A percentile compares a stretch with the other conserved stretches of the same genome.
phyloP scores from a whole-genome alignment of 768 basidiomycete genomes.

The Lactarius psammicola region DNA sequence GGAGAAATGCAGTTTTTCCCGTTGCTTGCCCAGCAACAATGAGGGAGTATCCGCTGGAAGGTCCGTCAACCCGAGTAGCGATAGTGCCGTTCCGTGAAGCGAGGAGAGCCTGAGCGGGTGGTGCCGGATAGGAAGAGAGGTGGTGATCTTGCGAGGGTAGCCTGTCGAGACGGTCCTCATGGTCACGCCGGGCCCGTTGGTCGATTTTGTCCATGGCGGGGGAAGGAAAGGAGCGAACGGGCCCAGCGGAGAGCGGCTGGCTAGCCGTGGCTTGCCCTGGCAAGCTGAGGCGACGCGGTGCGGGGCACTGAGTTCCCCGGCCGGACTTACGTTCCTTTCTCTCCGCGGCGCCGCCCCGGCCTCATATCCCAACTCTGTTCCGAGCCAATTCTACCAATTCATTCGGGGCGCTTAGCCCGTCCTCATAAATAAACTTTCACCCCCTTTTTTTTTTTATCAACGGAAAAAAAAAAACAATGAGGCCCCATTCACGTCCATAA shows the following conservation, averaged over 20 bases:
- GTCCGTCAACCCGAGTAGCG: slow-evolving; percentile 33
- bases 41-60: slow-evolving; percentile 56
- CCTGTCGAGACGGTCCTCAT: slow-evolving; percentile 35
- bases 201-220: slow-evolving; percentile 62
- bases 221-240: slow-evolving; percentile 32
- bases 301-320: slow-evolving; percentile 30
- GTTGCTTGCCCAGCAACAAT: slow-evolving; percentile 81
- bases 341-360: slow-evolving; percentile 30
- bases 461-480: neutral
- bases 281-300: slow-evolving; percentile 26
- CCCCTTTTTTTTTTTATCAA: neutral
- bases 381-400: slow-evolving; percentile 22
- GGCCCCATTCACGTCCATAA: slow-evolving; percentile 15
- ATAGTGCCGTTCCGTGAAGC: slow-evolving; percentile 34
- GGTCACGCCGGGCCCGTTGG: slow-evolving; percentile 48
- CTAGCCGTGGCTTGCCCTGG: slow-evolving; percentile 44
- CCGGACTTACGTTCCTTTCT: slow-evolving; percentile 30
- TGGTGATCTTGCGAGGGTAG: slow-evolving; percentile 31
- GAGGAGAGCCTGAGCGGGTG: slow-evolving; percentile 32
- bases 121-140: slow-evolving; percentile 30
- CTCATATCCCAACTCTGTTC: slow-evolving; percentile 22
- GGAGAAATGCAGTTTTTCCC: slow-evolving; percentile 85
- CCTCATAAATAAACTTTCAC: neutral
- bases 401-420: slow-evolving; percentile 10
- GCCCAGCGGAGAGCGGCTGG: slow-evolving; percentile 47